These are phyloP conservation scores for Didymella exigua DNA, from an alignment of 2,329 filamentous ascomycete genomes.

Conservation along the genomic window DNA sequence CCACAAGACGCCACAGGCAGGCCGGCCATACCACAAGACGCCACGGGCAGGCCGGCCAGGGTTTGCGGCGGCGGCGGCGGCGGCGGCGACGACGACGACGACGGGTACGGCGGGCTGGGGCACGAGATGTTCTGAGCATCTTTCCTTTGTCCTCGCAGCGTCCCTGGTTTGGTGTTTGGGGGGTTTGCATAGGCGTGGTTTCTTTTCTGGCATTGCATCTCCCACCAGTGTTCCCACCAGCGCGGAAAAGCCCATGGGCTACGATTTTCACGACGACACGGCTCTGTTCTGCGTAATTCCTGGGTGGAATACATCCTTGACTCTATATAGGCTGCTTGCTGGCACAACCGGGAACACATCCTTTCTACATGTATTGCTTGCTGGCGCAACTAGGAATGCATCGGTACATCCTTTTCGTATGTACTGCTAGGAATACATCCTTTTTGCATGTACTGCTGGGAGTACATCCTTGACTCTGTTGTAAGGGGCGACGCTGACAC, in stretches of 20 bases:
- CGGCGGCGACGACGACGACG: slow-evolving; percentile 34
- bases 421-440: too few species aligned
- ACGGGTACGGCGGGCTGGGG: slow-evolving; percentile 42
- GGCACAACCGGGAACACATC: too few species aligned
- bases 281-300: not conserved
- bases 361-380: too few species aligned
- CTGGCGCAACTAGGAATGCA: too few species aligned
- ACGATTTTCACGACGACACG: not conserved
- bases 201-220: not conserved
- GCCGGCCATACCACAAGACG: slow-evolving; percentile 31
- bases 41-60: slow-evolving; percentile 26
- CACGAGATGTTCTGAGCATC: slow-evolving; percentile 45
- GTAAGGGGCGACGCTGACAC: too few species aligned
- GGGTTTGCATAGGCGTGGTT: too few species aligned
- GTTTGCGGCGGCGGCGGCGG: slow-evolving; percentile 34
- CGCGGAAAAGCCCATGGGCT: not conserved
- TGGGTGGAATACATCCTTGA: too few species aligned
- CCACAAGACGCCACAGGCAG: slow-evolving; percentile 30
- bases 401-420: too few species aligned
- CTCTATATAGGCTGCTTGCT: too few species aligned
- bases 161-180: not conserved
- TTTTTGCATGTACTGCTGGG: too few species aligned
- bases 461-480: too few species aligned
- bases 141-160: not conserved
- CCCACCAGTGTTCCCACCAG: not conserved